Conservation (phyloP, 176 grass and related monocot genomes). For the maize (Zea mays) region Zm-B73-REFERENCE-NAM-5.0 NC_050100.1:2637501-2638000, state of each 20-base stretch:
- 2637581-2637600: not conserved
- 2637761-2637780: not conserved
- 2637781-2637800: not conserved
- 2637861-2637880: not conserved
- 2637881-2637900: no score
- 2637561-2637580: not conserved
- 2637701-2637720: not conserved
- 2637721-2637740: not conserved
- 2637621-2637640: not conserved
- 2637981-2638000: not conserved
- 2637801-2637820: not conserved
- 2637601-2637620: not conserved
- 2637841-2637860: slow-evolving; percentile 9
- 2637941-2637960: not conserved
- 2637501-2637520: not conserved
- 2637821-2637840: not conserved
- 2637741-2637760: no score
- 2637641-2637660: not conserved
- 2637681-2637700: not conserved
- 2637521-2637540: not conserved
- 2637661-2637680: not conserved
- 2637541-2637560: not conserved
- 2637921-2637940: no score
- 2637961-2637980: not conserved
- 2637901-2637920: no score